Evolutionary conservation across 164 flowering plant genomes (phyloP), one percentile per base, ranked within the genome.

Genomic region (Buxus sempervirens): DNA sequence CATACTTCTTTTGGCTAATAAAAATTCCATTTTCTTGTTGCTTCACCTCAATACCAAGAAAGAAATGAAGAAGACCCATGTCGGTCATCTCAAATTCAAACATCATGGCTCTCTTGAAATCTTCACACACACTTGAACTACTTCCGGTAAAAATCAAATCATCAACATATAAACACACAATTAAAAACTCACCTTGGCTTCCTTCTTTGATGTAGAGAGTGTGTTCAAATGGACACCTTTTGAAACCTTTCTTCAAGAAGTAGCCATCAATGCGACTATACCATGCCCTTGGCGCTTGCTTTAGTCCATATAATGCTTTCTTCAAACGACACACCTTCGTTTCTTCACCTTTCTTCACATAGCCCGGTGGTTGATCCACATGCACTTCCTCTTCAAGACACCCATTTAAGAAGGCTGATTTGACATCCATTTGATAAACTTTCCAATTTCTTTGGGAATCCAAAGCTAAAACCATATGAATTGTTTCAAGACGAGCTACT

Each of bases 251-350:
- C n/a, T 63, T 63, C 32, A 45, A 21, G 54, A 63, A 63, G 24
- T 63, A 32, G 45, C n/a, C 65, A 63, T 63, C 26, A 41, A 41
- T 48, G n/a, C 54, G 32, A 45, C 54, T 19, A 48, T 63, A 63
- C 66, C 57, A 64, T 0, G 16, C 66, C 27, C 36, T 45, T 27
- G 41, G 55, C 5, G 55, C 28, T n/a, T 61, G 18, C 18, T 7
- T 32, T 7, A 32, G 38, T 32, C 38, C 38, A 32, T 32, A 32
- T 32, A 32, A 32, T 32, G 38, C 38, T 7, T 32, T 32, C 38
- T 32, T 32, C 38, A 32, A 32, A 32, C 7, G 38, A 32, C 38
- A 32, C 62, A 32, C 38, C 58, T 9, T 32, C 38, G 3, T 32
- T 32, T 32, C 38, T 32, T 32, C 38, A 32, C 38, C 38, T 32